Percentiles rank a stretch among this genome's conserved stretches.
phyloP scores from a whole-genome alignment of 805 yeast species.

The Zygotorulaspora chibaensis region DNA sequence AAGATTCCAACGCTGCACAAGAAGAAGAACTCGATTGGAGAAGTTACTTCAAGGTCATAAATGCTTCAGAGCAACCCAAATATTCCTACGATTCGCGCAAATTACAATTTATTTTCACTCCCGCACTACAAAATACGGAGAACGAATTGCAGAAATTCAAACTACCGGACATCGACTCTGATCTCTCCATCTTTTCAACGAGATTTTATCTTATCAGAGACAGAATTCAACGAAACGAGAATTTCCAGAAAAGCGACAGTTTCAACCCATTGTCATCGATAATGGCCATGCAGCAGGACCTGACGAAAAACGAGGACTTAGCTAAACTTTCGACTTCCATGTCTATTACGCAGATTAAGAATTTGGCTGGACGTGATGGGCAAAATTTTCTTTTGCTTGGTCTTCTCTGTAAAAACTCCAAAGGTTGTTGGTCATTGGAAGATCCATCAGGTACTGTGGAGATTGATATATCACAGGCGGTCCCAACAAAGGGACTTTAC shows the following conservation, averaged over 20 bases:
- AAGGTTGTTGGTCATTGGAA: constrained; percentile 71
- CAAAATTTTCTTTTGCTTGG: constrained; percentile 75
- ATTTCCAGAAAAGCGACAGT: constrained; percentile 47
- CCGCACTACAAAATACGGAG: constrained; percentile 13
- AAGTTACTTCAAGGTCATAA: constrained; percentile 64
- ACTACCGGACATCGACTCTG: constrained; percentile 28
- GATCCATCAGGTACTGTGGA: constrained; percentile 75
- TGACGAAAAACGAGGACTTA: constrained; percentile 13
- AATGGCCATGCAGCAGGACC: constrained; percentile 21
- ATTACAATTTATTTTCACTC: constrained; percentile 52
- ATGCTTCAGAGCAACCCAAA: constrained; percentile 60
- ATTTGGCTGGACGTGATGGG: constrained; percentile 81
- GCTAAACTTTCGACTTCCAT: constrained; percentile 16
- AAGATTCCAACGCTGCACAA: constrained; percentile 7
- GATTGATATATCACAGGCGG: constrained; percentile 58
- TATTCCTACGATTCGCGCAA: constrained; percentile 58
- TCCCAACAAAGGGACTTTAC: constrained; percentile 60
- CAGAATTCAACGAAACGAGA: constrained; percentile 69
- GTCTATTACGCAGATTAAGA: constrained; percentile 69
- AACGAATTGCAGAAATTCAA: constrained; percentile 14
- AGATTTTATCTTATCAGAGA: constrained; percentile 65
- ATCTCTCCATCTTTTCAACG: constrained; percentile 43
- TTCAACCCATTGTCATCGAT: constrained; percentile 37
- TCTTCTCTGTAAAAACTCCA: constrained; percentile 54
- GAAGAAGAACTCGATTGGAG: constrained; percentile 53